Base-by-base conservation (phyloP, 371 early-diverging fungal species). In the Capniomyces stellatus region DNA sequence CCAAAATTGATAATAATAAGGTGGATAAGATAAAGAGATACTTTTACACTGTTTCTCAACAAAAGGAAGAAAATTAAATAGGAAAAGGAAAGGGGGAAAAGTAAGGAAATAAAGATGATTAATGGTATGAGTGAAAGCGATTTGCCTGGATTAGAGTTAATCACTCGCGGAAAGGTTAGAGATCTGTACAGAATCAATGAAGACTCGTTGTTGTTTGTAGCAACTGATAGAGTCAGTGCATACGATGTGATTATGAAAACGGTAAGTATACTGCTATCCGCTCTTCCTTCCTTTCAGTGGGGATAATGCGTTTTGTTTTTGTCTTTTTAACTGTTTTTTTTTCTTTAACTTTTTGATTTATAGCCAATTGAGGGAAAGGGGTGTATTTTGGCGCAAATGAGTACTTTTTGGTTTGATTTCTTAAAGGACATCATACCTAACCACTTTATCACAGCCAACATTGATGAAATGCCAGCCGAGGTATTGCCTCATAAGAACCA, bases 191-290 rank as follows among this genome's bases (percentile, higher is more conserved):
- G 85, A 54, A 78, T 95, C 21, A 87, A 90, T 69, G 83, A 81
- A 12, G 64, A 78, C 47, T 72, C 81, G 3, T 73, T 97, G 56
- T 79, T 97, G 29, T 94, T 97, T 64, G 92, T 95, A 3, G 95
- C 98, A 28, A 90, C 95, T 10, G 96, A 97, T 75, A 80, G 98
- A 55, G 81, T 95, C 66, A 85, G 85, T 64, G 96, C 98, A 12
- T 97, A 83, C 72, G 98, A 97, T 59, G 95, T 97, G 44, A 87
- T 94, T 58, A 91, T 97, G 97, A 85, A 87, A 59, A 89, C 89
- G 54, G 92, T 92, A 77, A 62, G 78, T 55, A 1, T 40, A 22
- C 10, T 18, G 18, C 29, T 46, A 19, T 12, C 23, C 23, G 18
- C 4, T 61, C 8, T 40, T 40, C 19, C 40, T 40, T 40, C 13